Conservation (phyloP, 1,284 basidiomycete genomes). For the Leccinum pachyderme region DNA sequence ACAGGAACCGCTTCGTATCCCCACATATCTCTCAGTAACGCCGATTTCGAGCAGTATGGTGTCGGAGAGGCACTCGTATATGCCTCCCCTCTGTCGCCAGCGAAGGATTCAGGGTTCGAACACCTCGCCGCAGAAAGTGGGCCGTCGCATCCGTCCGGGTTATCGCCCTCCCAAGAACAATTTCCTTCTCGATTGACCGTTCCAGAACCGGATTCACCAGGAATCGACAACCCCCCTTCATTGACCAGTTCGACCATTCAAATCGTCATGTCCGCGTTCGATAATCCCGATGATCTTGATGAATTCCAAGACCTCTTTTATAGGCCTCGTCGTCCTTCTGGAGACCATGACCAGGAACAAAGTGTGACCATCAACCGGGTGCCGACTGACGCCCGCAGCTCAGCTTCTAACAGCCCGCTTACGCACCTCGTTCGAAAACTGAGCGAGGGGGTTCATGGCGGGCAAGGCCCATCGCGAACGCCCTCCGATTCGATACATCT, state of each 20-base stretch:
- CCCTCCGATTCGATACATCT: constrained; percentile 8
- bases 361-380: constrained; percentile 7
- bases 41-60: constrained; percentile 38
- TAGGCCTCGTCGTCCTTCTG: constrained; percentile 34
- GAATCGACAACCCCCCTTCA: constrained; percentile 37
- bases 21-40: constrained; percentile 35
- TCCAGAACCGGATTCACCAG: constrained; percentile 6
- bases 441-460: constrained; percentile 53
- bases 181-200: neutral
- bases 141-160: neutral
- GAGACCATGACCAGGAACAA: constrained; percentile 1
- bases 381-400: constrained; percentile 17
- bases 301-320: constrained; percentile 72
- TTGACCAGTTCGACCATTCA: constrained; percentile 40
- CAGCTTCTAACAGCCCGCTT: constrained; percentile 48
- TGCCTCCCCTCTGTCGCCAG: constrained; percentile 23
- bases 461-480: constrained; percentile 21
- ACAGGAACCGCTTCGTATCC: constrained; percentile 5
- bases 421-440: constrained; percentile 62
- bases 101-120: neutral
- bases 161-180: neutral
- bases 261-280: constrained; percentile 43
- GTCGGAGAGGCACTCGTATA: constrained; percentile 49
- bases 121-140: neutral
- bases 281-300: constrained; percentile 61